Evolutionary conservation across 495 filamentous ascomycete species (phyloP).

Genomic region (Pyronema omphalodes): DNA sequence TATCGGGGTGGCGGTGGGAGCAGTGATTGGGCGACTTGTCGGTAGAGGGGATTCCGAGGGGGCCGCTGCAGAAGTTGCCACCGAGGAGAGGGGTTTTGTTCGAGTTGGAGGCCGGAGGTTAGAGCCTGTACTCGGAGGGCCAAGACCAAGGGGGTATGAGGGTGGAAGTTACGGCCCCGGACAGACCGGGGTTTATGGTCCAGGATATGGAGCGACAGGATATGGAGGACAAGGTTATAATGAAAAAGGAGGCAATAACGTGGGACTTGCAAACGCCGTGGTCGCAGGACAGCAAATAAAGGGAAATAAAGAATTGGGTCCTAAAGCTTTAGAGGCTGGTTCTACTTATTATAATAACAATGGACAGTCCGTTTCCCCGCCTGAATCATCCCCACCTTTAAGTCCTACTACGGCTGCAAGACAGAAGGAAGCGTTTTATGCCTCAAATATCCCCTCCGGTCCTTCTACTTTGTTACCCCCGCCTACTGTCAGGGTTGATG

Average conservation of each 20-base stretch:
- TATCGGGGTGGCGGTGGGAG: conserved; percentile 11
- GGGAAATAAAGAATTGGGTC: no score
- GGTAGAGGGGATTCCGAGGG: conserved; percentile 7
- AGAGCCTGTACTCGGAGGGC: conserved; percentile 19
- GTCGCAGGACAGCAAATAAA: not conserved
- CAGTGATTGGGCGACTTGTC: conserved; percentile 11
- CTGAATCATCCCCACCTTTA: conserved; percentile 8
- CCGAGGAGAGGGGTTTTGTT: conserved; percentile 16
- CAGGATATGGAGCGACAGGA: conserved; percentile 8
- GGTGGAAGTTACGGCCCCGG: no score
- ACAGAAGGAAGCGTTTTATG: not conserved
- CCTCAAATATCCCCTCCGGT: not conserved
- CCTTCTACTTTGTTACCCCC: no score
- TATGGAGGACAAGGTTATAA: conserved; percentile 2
- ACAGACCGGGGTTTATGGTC: conserved; percentile 14
- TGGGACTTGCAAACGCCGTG: conserved; percentile 8
- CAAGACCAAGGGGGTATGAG: conserved; percentile 7
- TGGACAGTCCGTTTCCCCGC: no score
- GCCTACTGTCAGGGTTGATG: no score
- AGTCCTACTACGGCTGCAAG: conserved; percentile 10
- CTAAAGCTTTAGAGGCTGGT: no score
- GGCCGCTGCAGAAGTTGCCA: conserved; percentile 8
- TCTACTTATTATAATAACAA: no score
- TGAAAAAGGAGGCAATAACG: conserved; percentile 11
- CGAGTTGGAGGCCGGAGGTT: conserved; percentile 20